phyloP scores from a whole-genome alignment of 352 stramenopile genomes.

The Blastocystis sp. region DNA sequence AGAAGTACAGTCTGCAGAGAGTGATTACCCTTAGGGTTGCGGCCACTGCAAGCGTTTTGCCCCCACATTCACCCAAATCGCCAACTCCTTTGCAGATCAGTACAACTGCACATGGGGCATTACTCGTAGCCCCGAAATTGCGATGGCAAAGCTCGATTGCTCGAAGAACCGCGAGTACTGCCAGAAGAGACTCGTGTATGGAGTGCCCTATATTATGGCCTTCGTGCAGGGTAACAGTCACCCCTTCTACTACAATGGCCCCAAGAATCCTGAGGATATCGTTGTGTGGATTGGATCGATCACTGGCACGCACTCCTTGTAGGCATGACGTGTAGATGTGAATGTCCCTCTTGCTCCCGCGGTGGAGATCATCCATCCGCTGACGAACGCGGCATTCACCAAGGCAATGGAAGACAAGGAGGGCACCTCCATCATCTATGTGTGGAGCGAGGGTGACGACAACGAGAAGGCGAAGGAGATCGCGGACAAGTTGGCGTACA shows the following conservation, averaged over 20 bases:
- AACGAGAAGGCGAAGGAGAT: conserved; percentile 1
- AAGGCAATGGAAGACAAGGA: background rate
- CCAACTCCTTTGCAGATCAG: conserved; percentile 28
- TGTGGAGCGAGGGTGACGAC: conserved; percentile 11
- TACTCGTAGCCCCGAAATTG: conserved; percentile 15
- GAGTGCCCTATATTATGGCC: background rate
- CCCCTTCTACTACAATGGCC: background rate
- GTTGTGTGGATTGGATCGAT: background rate
- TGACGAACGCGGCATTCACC: background rate
- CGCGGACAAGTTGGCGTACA: background rate
- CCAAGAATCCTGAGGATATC: background rate
- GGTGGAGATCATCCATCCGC: conserved; percentile 21
- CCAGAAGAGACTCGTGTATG: conserved; percentile 1
- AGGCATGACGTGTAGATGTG: background rate
- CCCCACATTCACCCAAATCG: conserved; percentile 25
- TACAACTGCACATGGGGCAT: background rate
- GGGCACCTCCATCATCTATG: background rate
- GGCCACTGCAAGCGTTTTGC: conserved; percentile 55
- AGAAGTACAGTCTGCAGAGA: background rate
- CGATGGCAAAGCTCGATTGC: conserved; percentile 23
- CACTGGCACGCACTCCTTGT: background rate
- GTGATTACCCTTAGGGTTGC: conserved; percentile 29
- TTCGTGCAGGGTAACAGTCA: background rate
- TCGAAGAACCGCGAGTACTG: background rate
- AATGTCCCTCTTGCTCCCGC: background rate